Conservation (phyloP, 306 rosid species). For the Myrica gale region DNA sequence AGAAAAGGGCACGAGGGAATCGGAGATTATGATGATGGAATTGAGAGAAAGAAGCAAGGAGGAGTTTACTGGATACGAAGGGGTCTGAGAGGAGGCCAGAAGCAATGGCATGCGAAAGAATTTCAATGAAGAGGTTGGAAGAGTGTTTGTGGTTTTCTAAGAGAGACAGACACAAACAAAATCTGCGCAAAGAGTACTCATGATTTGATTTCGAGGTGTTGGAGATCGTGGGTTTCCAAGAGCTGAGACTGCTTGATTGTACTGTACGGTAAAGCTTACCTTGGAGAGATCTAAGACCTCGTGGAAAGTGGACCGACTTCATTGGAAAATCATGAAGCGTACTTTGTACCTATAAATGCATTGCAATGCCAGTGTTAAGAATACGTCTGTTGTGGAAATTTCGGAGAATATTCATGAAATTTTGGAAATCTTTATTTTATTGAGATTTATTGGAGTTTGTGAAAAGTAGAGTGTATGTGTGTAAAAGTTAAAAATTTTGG, state of each 20-base stretch:
- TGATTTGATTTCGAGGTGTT: background rate
- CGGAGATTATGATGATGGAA: background rate
- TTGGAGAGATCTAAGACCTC: background rate
- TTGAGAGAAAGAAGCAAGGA: constrained; percentile 13
- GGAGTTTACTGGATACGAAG: constrained; percentile 13
- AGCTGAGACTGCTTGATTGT: background rate
- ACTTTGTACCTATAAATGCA: too few relatives aligned
- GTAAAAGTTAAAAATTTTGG: too few relatives aligned
- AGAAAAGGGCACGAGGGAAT: constrained; percentile 20
- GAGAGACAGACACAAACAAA: background rate
- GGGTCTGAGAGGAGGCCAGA: constrained; percentile 19
- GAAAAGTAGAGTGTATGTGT: too few relatives aligned
- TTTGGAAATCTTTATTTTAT: too few relatives aligned
- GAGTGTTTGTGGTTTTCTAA: background rate
- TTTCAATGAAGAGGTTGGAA: constrained; percentile 5
- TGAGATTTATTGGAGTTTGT: too few relatives aligned
- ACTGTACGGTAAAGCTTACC: background rate
- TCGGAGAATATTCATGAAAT: too few relatives aligned
- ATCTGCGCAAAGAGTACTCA: background rate
- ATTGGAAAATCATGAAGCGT: too few relatives aligned
- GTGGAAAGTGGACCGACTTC: too few relatives aligned
- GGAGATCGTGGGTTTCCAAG: background rate
- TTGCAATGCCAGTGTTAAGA: too few relatives aligned
- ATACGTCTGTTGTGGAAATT: too few relatives aligned
- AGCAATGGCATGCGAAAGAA: constrained; percentile 10